These are phyloP conservation scores for Abrus precatorius DNA, from an alignment of 306 rosid species.

Conservation along the genomic window DNA sequence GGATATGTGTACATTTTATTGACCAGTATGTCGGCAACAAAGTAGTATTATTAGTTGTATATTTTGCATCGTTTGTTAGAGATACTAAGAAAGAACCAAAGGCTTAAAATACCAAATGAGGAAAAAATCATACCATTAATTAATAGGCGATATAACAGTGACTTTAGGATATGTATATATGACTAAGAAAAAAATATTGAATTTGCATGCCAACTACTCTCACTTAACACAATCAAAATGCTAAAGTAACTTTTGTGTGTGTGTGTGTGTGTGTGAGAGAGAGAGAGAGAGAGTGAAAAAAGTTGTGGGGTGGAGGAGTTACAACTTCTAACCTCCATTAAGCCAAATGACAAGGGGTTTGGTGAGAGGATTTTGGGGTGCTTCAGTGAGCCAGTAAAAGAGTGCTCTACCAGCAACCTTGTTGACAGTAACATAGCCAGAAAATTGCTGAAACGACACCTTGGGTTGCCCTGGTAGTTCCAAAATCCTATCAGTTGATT, in stretches of 20 bases:
- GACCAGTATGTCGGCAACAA: constrained; percentile 52
- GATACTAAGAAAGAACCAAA: background rate
- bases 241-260: background rate
- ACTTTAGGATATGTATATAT: background rate
- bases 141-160: constrained; percentile 58
- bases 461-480: constrained; percentile 91
- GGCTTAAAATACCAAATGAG: constrained; percentile 13
- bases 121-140: constrained; percentile 21
- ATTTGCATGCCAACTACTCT: constrained; percentile 33
- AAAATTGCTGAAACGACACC: constrained; percentile 81
- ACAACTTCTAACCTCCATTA: constrained; percentile 78
- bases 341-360: constrained; percentile 95
- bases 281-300: too few relatives aligned
- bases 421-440: constrained; percentile 92
- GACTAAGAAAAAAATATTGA: constrained; percentile 6
- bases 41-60: background rate
- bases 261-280: background rate
- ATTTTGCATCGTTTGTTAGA: background rate
- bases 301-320: background rate
- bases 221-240: background rate
- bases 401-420: constrained; percentile 86
- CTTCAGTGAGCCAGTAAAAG: constrained; percentile 98
- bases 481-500: constrained; percentile 71
- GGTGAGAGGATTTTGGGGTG: constrained; percentile 59
- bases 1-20: constrained; percentile 36